phyloP scores from a whole-genome alignment of 2,329 filamentous ascomycete species.

The Acephala macrosclerotiorum region DNA sequence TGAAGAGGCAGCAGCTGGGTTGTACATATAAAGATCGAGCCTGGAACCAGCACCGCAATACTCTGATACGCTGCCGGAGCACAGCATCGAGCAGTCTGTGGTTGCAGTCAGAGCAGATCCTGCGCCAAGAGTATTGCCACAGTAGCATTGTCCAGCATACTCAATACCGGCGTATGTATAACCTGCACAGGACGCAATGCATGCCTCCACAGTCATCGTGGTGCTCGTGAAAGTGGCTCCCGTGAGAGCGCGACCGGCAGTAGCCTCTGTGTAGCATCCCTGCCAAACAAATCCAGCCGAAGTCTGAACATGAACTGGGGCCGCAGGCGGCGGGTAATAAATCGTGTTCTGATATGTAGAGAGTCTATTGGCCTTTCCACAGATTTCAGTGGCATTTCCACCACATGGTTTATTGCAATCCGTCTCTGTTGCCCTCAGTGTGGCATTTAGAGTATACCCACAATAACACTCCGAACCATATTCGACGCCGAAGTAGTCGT shows the following conservation, averaged over 20 bases:
- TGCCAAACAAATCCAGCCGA: conserved; percentile 5
- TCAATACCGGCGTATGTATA: conserved; percentile 28
- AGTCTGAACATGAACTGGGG: not conserved
- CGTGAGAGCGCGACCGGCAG: conserved; percentile 8
- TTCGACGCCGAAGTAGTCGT: conserved; percentile 6
- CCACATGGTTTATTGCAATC: conserved; percentile 5
- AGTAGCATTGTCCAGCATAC: conserved; percentile 19
- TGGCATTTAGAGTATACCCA: conserved; percentile 7
- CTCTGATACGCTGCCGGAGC: not conserved
- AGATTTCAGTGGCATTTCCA: not conserved
- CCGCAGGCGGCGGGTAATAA: not conserved
- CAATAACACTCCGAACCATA: conserved; percentile 6
- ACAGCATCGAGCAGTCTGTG: not conserved
- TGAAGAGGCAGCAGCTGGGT: conserved; percentile 1
- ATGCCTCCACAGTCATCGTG: conserved; percentile 19
- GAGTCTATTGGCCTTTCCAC: conserved; percentile 1
- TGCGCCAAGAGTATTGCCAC: not conserved
- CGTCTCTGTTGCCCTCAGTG: not conserved
- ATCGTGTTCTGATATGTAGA: conserved; percentile 8
- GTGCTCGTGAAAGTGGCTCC: conserved; percentile 3
- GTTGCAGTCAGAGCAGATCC: not conserved
- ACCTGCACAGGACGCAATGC: conserved; percentile 17
- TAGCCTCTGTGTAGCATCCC: conserved; percentile 25
- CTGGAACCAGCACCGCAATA: not conserved
- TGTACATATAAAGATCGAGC: conserved; percentile 6